phyloP scores from a whole-genome alignment of 805 yeast genomes.

The Metschnikowia koreensis region DNA sequence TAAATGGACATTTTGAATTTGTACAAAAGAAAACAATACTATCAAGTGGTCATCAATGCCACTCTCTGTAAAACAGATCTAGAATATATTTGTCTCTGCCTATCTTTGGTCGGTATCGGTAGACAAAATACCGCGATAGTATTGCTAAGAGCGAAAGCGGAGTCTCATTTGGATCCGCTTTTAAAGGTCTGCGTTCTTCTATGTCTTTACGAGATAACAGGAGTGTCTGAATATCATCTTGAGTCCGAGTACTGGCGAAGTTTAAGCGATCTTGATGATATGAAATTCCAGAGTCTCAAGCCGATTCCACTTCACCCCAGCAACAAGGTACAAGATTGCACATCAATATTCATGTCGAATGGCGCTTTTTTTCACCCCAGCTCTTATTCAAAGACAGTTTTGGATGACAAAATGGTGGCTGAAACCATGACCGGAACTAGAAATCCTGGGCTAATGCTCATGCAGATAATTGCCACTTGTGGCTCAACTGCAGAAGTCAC shows the following conservation, averaged over 20 bases:
- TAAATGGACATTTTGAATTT: conserved; percentile 2
- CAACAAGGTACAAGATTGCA: background rate
- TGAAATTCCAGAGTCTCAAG: background rate
- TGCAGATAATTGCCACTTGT: background rate
- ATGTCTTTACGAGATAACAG: conserved; percentile 8
- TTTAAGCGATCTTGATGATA: background rate
- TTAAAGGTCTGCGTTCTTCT: conserved; percentile 4
- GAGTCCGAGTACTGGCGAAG: conserved; percentile 13
- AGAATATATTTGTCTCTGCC: conserved; percentile 6
- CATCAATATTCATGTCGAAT: background rate
- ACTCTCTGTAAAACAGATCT: conserved; percentile 5
- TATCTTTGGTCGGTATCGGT: conserved; percentile 14
- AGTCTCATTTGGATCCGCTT: conserved; percentile 5
- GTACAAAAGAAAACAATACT: conserved; percentile 8
- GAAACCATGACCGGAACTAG: background rate
- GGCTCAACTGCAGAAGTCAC: background rate
- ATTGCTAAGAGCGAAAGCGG: conserved; percentile 8
- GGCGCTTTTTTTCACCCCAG: conserved; percentile 7
- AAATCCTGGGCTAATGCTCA: background rate
- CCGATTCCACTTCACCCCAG: background rate
- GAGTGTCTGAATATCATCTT: background rate
- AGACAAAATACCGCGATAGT: conserved; percentile 9
- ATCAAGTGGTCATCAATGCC: conserved; percentile 7
- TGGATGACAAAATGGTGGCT: background rate
- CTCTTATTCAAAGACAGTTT: conserved; percentile 1